Conservation (phyloP, 2,329 filamentous ascomycete species). For the Cercospora sp. region DNA sequence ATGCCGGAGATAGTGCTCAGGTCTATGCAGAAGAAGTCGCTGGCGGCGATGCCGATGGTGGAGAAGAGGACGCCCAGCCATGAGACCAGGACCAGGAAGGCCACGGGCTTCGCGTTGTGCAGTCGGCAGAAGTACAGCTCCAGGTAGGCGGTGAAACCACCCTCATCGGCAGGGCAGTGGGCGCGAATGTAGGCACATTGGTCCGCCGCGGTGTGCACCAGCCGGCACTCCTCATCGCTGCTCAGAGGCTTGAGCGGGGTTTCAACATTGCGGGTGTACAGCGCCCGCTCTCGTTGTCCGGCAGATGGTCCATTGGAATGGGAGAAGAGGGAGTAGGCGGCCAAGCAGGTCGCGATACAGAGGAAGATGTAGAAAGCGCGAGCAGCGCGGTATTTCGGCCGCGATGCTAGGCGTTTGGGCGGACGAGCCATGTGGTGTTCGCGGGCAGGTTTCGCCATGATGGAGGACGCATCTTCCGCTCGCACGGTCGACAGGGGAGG, state of each 20-base stretch:
- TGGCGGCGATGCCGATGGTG: conserved; percentile 95
- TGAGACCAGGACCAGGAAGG: conserved; percentile 72
- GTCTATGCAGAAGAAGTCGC: conserved; percentile 98
- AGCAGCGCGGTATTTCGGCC: conserved; percentile 42
- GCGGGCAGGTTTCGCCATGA: conserved; percentile 13
- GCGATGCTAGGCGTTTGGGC: conserved; percentile 6
- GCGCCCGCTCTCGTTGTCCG: conserved; percentile 1
- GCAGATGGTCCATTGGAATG: conserved; percentile 8
- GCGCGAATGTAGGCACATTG: conserved; percentile 82
- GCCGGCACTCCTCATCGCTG: conserved; percentile 63
- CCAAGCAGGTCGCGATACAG: conserved; percentile 36
- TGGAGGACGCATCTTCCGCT: conserved; percentile 7
- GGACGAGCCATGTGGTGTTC: conserved; percentile 11
- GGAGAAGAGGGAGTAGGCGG: conserved; percentile 28
- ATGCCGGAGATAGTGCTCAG: conserved; percentile 87
- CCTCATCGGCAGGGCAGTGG: conserved; percentile 86
- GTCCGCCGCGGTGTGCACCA: conserved; percentile 74
- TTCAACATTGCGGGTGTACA: conserved; percentile 14
- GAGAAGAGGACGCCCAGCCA: conserved; percentile 93
- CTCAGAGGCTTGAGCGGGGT: conserved; percentile 12
- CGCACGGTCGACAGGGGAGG: background rate
- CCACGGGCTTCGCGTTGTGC: conserved; percentile 66
- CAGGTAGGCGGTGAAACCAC: conserved; percentile 85
- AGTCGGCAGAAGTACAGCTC: conserved; percentile 86
- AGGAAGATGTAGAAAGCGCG: conserved; percentile 51